Conservation (phyloP, 345 rosid genomes). For the Capsella bursapastoris region DNA sequence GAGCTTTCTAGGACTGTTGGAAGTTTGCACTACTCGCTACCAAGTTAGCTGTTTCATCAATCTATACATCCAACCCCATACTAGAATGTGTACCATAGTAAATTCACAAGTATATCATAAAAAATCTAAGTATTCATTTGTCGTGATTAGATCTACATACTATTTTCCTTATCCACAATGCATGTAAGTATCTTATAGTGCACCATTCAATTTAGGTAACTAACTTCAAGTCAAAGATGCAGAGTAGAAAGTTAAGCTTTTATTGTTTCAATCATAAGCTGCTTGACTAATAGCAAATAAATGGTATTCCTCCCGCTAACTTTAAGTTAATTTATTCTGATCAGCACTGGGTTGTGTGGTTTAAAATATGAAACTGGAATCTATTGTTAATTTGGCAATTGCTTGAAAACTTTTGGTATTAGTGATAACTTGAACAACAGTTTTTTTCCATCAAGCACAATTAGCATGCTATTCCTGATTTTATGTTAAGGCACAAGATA, state of each 20-base stretch:
- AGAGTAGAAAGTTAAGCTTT: background rate
- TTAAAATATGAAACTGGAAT: constrained; percentile 25
- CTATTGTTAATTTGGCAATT: constrained; percentile 20
- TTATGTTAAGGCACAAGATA: constrained; percentile 11
- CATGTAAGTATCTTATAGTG: background rate
- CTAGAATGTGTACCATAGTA: constrained; percentile 3
- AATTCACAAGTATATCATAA: constrained; percentile 1
- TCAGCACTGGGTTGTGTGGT: constrained; percentile 6
- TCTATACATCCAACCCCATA: background rate
- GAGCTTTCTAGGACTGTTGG: constrained; percentile 2
- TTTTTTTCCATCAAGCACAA: constrained; percentile 1
- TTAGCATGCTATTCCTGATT: background rate
- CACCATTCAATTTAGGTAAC: constrained; percentile 16
- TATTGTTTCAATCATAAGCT: constrained; percentile 14
- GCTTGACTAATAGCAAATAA: constrained; percentile 15
- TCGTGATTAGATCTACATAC: background rate
- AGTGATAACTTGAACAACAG: background rate
- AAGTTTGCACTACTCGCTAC: constrained; percentile 13
- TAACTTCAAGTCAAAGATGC: constrained; percentile 18
- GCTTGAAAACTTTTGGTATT: background rate
- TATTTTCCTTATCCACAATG: background rate
- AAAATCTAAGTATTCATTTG: background rate
- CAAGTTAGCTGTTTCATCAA: constrained; percentile 28
- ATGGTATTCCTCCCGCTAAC: background rate
- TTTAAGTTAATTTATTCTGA: constrained; percentile 7